Conservation (phyloP, 2,329 filamentous ascomycete species). For the Diplodia intermedia region DNA sequence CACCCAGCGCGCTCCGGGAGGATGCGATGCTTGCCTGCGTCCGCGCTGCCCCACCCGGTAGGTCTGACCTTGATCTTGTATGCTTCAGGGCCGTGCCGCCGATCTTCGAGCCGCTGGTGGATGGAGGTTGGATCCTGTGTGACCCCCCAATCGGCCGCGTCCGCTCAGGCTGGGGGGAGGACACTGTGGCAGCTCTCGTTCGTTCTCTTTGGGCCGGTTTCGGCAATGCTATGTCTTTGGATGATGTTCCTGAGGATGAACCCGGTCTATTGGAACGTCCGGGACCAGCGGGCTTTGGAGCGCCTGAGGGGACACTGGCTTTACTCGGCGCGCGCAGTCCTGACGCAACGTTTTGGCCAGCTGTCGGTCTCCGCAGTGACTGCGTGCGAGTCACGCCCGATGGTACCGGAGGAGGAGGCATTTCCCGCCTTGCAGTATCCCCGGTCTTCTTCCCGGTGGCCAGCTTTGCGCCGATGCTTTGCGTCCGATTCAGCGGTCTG, state of each 20-base stretch:
- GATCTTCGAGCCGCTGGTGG: conserved; percentile 13
- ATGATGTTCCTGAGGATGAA: conserved; percentile 1
- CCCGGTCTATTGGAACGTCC: conserved; percentile 13
- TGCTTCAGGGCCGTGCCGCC: conserved; percentile 9
- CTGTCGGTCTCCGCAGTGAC: conserved; percentile 20
- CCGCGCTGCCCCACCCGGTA: conserved; percentile 9
- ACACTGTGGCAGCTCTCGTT: conserved; percentile 24
- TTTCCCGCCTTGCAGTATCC: conserved; percentile 2
- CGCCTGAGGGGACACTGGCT: not conserved
- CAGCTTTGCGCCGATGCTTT: conserved; percentile 20
- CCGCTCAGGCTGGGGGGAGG: conserved; percentile 15
- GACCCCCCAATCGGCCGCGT: conserved; percentile 1
- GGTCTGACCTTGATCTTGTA: conserved; percentile 27
- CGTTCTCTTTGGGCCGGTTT: conserved; percentile 9
- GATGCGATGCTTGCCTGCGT: conserved; percentile 7
- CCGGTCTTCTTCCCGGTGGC: not conserved
- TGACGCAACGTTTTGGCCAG: not conserved
- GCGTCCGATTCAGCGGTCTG: conserved; percentile 25
- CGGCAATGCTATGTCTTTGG: not conserved
- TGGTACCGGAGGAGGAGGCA: conserved; percentile 9
- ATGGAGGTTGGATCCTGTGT: not conserved
- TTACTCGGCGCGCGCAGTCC: conserved; percentile 20
- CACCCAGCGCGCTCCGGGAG: not conserved
- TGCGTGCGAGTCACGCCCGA: conserved; percentile 27
- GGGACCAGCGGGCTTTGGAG: conserved; percentile 2